Conservation (phyloP, 805 yeast species). For the Spathaspora sp. region DNA sequence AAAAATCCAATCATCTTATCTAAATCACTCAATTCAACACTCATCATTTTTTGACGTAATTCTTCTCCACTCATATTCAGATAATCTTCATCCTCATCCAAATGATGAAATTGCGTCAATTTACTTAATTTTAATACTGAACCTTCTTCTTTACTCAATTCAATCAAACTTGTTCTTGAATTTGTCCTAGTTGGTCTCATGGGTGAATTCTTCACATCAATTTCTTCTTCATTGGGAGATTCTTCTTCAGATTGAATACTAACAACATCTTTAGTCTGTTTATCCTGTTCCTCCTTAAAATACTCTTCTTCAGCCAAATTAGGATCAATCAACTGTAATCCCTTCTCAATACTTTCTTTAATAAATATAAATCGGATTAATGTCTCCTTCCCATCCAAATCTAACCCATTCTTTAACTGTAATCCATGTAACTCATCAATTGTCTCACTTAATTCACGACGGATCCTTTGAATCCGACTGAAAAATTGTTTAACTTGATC, state of each 20-base stretch:
- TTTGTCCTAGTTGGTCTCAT: slow-evolving; percentile 16
- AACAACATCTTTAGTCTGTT: background rate
- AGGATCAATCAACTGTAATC: slow-evolving; percentile 38
- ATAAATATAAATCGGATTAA: slow-evolving; percentile 64
- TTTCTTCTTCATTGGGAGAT: slow-evolving; percentile 1
- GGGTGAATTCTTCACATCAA: slow-evolving; percentile 10
- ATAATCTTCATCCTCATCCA: slow-evolving; percentile 7
- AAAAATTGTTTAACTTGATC: slow-evolving; percentile 29
- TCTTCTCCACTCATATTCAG: slow-evolving; percentile 33
- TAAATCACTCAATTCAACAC: slow-evolving; percentile 29
- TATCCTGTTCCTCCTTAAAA: background rate
- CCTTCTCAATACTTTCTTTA: slow-evolving; percentile 66
- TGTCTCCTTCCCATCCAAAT: slow-evolving; percentile 70
- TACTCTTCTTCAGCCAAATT: slow-evolving; percentile 21
- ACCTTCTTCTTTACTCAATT: slow-evolving; percentile 40
- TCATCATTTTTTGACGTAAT: slow-evolving; percentile 28
- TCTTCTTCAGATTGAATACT: slow-evolving; percentile 1
- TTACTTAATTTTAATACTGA: slow-evolving; percentile 33
- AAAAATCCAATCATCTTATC: slow-evolving; percentile 31
- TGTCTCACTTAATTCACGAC: slow-evolving; percentile 26
- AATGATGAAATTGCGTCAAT: slow-evolving; percentile 18
- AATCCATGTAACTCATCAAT: slow-evolving; percentile 54
- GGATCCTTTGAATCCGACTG: slow-evolving; percentile 22
- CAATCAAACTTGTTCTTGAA: slow-evolving; percentile 29
- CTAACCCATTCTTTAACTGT: slow-evolving; percentile 53